phyloP scores from a whole-genome alignment of 2,329 filamentous ascomycete genomes.

The Clarireedia paspali region DNA sequence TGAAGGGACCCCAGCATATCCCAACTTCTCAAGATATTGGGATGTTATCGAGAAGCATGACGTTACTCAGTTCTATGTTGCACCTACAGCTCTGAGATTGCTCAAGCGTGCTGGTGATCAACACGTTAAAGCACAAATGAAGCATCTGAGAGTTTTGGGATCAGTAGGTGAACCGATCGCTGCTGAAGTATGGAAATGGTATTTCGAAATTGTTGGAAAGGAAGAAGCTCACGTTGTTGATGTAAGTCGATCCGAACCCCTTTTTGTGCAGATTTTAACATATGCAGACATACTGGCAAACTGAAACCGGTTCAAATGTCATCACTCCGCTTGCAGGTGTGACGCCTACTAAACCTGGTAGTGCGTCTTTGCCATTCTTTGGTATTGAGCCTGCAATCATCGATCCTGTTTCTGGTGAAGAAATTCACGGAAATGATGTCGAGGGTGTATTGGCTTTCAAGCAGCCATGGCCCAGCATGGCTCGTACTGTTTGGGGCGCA shows the following conservation, averaged over 20 bases:
- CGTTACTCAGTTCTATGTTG: slow-evolving; percentile 97
- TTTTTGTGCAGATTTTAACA: slow-evolving; percentile 22
- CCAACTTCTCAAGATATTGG: slow-evolving; percentile 98
- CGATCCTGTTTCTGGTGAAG: slow-evolving; percentile 88
- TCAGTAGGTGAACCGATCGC: slow-evolving; percentile 97
- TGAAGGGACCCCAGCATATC: slow-evolving; percentile 94
- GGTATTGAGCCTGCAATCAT: slow-evolving; percentile 97
- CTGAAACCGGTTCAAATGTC: slow-evolving; percentile 93
- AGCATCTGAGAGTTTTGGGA: slow-evolving; percentile 79
- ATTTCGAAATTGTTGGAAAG: slow-evolving; percentile 90
- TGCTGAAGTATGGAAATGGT: slow-evolving; percentile 99
- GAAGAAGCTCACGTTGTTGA: slow-evolving; percentile 90
- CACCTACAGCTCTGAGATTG: slow-evolving; percentile 84
- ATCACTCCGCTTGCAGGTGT: slow-evolving; percentile 90
- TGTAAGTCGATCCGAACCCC: slow-evolving; percentile 48
- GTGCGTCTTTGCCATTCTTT: slow-evolving; percentile 94
- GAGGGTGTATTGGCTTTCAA: slow-evolving; percentile 68
- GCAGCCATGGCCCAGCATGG: slow-evolving; percentile 98
- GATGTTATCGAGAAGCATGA: slow-evolving; percentile 93
- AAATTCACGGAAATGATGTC: slow-evolving; percentile 91
- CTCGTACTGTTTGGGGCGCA: slow-evolving; percentile 92
- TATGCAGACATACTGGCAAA: slow-evolving; percentile 95
- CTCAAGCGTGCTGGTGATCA: slow-evolving; percentile 94
- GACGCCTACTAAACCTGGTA: slow-evolving; percentile 93
- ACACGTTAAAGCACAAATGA: slow-evolving; percentile 84